phyloP scores from a whole-genome alignment of 192 early-diverging fungal genomes.

The Geosiphon pyriformis region DNA sequence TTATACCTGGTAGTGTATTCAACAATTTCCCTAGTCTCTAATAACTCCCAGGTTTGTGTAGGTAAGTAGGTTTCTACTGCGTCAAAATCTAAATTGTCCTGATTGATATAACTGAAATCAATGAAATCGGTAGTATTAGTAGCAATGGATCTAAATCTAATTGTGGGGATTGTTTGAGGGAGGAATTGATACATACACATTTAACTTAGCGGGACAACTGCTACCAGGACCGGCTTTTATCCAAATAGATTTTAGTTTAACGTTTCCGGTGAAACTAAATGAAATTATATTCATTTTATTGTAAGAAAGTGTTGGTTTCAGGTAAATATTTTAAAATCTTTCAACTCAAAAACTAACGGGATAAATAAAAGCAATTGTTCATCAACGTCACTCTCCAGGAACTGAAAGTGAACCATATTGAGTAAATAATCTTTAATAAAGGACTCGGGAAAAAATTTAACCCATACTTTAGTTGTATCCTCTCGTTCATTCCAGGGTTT shows the following conservation, averaged over 20 bases:
- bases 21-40: slow-evolving; percentile 49
- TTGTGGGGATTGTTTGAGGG: neutral
- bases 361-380: slow-evolving; percentile 86
- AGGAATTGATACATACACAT: slow-evolving; percentile 53
- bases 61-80: slow-evolving; percentile 58
- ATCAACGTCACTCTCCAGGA: slow-evolving; percentile 79
- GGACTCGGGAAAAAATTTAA: neutral
- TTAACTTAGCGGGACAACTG: slow-evolving; percentile 61
- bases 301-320: neutral
- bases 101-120: slow-evolving; percentile 73
- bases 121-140: neutral
- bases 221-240: slow-evolving; percentile 60
- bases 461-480: slow-evolving; percentile 57
- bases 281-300: too few relatives aligned
- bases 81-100: slow-evolving; percentile 89
- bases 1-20: slow-evolving; percentile 55
- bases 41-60: slow-evolving; percentile 81
- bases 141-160: neutral
- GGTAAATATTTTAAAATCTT: too few relatives aligned
- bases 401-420: slow-evolving; percentile 16
- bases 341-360: slow-evolving; percentile 68
- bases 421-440: slow-evolving; percentile 6
- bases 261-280: slow-evolving; percentile 74
- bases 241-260: slow-evolving; percentile 88
- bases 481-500: slow-evolving; percentile 80